Conservation (phyloP, 257 asterid species). For the Gentiana macrophylla region DNA sequence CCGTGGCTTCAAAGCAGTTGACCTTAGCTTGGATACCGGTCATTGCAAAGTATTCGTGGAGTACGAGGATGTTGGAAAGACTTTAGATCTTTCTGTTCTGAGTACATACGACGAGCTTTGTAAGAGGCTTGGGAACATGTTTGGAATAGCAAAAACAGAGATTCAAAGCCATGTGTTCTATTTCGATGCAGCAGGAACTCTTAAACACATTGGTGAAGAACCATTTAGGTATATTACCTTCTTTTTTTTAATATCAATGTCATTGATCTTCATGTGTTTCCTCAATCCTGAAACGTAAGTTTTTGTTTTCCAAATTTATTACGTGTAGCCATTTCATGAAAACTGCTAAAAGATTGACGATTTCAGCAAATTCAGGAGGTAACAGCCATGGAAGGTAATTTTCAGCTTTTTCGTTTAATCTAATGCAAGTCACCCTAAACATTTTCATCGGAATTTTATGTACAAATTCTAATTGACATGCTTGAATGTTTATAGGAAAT, state of each 20-base stretch:
- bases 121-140: constrained; percentile 56
- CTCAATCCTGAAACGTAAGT: no score
- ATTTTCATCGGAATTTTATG: no score
- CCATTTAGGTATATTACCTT: constrained; percentile 48
- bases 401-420: neutral
- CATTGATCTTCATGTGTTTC: no score
- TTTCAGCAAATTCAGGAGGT: constrained; percentile 40
- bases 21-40: constrained; percentile 47
- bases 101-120: constrained; percentile 78
- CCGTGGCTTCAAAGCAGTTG: constrained; percentile 29
- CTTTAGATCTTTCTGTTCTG: constrained; percentile 60
- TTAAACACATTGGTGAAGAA: constrained; percentile 59
- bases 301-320: neutral
- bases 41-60: constrained; percentile 92
- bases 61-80: constrained; percentile 71
- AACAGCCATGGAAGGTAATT: constrained; percentile 42
- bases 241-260: no score
- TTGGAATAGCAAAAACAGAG: constrained; percentile 51
- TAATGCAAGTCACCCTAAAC: no score
- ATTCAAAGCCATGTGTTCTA: constrained; percentile 46
- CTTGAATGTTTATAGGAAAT: constrained; percentile 33
- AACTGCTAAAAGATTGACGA: constrained; percentile 65
- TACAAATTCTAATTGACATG: no score
- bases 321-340: constrained; percentile 52
- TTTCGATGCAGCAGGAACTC: constrained; percentile 52